phyloP scores from a whole-genome alignment of 345 rosid species.

The Sonneratia caseolaris region DNA sequence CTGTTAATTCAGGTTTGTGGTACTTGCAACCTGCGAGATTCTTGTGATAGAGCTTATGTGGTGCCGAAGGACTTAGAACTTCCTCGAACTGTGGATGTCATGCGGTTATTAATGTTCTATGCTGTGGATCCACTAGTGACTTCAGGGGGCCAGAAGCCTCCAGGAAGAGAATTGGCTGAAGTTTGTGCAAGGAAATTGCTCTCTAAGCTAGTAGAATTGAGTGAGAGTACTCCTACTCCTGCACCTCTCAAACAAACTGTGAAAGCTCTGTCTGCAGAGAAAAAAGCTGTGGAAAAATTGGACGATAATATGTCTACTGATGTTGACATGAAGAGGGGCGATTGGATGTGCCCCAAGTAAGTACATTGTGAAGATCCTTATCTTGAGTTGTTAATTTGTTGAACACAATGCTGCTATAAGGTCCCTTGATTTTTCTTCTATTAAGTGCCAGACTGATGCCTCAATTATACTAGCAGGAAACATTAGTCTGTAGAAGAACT shows the following conservation, averaged over 20 bases:
- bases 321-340: slow-evolving; percentile 44
- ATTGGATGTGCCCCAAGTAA: slow-evolving; percentile 71
- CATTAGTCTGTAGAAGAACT: background rate
- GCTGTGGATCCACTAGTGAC: slow-evolving; percentile 66
- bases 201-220: slow-evolving; percentile 56
- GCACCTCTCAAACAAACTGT: slow-evolving; percentile 39
- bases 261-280: slow-evolving; percentile 19
- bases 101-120: slow-evolving; percentile 52
- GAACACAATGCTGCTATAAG: background rate
- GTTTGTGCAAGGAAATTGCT: slow-evolving; percentile 61
- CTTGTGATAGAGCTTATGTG: slow-evolving; percentile 90
- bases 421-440: background rate
- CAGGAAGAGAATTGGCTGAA: slow-evolving; percentile 45
- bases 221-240: slow-evolving; percentile 47
- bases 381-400: background rate
- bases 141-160: slow-evolving; percentile 38
- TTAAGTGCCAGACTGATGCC: background rate
- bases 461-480: background rate
- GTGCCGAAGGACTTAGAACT: slow-evolving; percentile 55
- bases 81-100: slow-evolving; percentile 77
- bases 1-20: slow-evolving; percentile 51
- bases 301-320: slow-evolving; percentile 18
- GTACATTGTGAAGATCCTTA: slow-evolving; percentile 12
- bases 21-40: slow-evolving; percentile 64
- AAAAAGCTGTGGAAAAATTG: slow-evolving; percentile 11